Evolutionary conservation across 2,329 filamentous ascomycete genomes (phyloP).

Genomic region (Sporothrix mexicana): DNA sequence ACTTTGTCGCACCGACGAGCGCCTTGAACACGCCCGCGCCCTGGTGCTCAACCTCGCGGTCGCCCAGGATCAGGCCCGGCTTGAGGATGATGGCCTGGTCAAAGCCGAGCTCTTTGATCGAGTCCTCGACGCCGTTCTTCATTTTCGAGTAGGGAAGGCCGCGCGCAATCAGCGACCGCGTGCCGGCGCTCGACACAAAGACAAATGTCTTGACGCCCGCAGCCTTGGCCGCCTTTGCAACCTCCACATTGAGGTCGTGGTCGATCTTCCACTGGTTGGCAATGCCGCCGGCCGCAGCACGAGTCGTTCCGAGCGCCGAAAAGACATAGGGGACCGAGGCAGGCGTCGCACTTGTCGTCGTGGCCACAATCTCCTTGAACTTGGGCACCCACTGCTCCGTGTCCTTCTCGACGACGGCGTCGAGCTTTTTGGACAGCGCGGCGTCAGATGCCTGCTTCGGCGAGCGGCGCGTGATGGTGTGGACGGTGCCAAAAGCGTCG

Average conservation of each 20-base stretch:
- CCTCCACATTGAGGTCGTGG: conserved; percentile 80
- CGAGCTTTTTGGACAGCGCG: conserved; percentile 68
- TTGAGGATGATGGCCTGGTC: conserved; percentile 75
- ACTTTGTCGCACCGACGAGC: conserved; percentile 62
- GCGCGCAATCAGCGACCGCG: conserved; percentile 48
- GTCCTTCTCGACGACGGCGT: conserved; percentile 70
- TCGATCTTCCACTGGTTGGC: conserved; percentile 87
- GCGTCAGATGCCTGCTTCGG: conserved; percentile 59
- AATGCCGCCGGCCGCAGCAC: conserved; percentile 73
- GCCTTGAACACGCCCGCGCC: conserved; percentile 63
- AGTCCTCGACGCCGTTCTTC: conserved; percentile 88
- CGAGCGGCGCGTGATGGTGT: conserved; percentile 70
- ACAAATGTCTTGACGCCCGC: conserved; percentile 77
- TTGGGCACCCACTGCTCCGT: conserved; percentile 69
- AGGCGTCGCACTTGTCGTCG: conserved; percentile 52
- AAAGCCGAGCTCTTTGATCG: conserved; percentile 73
- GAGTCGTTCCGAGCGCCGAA: conserved; percentile 81
- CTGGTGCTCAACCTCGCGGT: conserved; percentile 65
- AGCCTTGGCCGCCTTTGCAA: conserved; percentile 75
- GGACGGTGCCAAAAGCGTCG: conserved; percentile 58
- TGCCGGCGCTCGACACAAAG: conserved; percentile 69
- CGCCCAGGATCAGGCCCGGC: conserved; percentile 77
- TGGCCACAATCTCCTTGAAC: conserved; percentile 55
- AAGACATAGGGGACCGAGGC: conserved; percentile 69
- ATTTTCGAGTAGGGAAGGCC: conserved; percentile 66